Evolutionary conservation across 108 stramenopile species (phyloP).

Genomic region (Cyclostephanos tholiformis): DNA sequence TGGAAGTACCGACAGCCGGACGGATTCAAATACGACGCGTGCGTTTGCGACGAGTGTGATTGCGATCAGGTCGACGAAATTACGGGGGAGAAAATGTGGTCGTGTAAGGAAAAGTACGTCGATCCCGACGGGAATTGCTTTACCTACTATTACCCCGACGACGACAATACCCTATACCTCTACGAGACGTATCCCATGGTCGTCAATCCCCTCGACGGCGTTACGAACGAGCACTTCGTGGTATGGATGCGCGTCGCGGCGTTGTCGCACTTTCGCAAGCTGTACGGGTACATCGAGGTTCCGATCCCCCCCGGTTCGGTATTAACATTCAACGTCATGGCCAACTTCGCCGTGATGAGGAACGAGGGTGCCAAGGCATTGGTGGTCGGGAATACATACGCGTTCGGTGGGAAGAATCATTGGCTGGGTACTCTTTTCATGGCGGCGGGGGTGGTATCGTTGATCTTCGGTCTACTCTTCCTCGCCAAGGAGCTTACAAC

Average conservation of each 20-base stretch:
- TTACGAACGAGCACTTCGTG: constrained; percentile 96
- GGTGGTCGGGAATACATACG: constrained; percentile 79
- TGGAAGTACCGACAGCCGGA: constrained; percentile 84
- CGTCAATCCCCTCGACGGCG: constrained; percentile 87
- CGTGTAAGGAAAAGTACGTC: constrained; percentile 61
- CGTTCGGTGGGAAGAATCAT: constrained; percentile 91
- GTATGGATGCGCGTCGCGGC: constrained; percentile 99
- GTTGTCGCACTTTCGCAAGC: constrained; percentile 92
- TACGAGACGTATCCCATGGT: constrained; percentile 86
- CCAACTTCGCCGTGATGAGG: constrained; percentile 89
- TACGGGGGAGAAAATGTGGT: constrained; percentile 42
- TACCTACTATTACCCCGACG: constrained; percentile 89
- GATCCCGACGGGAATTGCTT: constrained; percentile 66
- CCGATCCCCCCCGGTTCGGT: constrained; percentile 73
- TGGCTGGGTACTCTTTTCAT: constrained; percentile 86
- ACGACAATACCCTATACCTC: constrained; percentile 79
- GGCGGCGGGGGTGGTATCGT: constrained; percentile 77
- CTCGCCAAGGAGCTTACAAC: constrained; percentile 73
- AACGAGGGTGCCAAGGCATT: constrained; percentile 88
- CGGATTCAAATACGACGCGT: constrained; percentile 66
- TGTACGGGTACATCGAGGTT: constrained; percentile 93
- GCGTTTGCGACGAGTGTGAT: constrained; percentile 62
- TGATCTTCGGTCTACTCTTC: constrained; percentile 82
- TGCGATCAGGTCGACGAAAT: constrained; percentile 49
- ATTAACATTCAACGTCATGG: constrained; percentile 74